Evolutionary conservation across 805 yeast genomes (phyloP).

Genomic region (Pichia insulana): DNA sequence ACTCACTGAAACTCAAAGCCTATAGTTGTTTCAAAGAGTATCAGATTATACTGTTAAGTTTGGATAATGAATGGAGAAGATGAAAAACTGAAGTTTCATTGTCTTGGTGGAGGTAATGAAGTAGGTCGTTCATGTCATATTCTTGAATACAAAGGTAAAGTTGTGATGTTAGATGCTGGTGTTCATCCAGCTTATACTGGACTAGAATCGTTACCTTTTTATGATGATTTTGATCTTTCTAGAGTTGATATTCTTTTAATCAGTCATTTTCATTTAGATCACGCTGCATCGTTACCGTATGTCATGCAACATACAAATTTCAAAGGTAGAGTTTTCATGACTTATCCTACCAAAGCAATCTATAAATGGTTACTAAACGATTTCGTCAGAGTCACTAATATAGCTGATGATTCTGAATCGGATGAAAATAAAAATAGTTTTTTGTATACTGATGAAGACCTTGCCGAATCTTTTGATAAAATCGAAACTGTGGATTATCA

Average conservation of each 20-base stretch:
- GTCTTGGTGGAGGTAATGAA: slow-evolving; percentile 97
- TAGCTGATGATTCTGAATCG: slow-evolving; percentile 36
- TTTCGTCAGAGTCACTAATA: slow-evolving; percentile 81
- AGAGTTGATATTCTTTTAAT: slow-evolving; percentile 79
- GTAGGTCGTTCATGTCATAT: slow-evolving; percentile 97
- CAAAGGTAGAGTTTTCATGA: slow-evolving; percentile 95
- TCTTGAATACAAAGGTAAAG: slow-evolving; percentile 84
- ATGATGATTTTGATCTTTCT: slow-evolving; percentile 87
- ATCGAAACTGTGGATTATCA: slow-evolving; percentile 95
- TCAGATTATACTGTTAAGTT: too few relatives aligned
- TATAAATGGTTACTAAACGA: slow-evolving; percentile 92
- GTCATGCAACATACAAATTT: slow-evolving; percentile 96
- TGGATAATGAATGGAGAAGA: slow-evolving; percentile 18
- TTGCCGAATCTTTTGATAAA: slow-evolving; percentile 75
- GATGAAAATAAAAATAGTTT: slow-evolving; percentile 35
- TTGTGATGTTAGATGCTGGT: slow-evolving; percentile 96
- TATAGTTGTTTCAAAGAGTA: neutral
- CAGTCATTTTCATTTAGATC: slow-evolving; percentile 95
- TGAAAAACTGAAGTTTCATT: slow-evolving; percentile 53
- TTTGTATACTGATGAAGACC: slow-evolving; percentile 84
- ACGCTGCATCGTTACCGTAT: slow-evolving; percentile 95
- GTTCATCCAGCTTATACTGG: slow-evolving; percentile 95
- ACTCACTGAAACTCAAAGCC: too few relatives aligned
- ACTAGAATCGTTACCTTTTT: slow-evolving; percentile 83
- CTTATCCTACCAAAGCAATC: slow-evolving; percentile 97